phyloP scores from a whole-genome alignment of 192 early-diverging fungal species.

The Haplosporangium gracile region DNA sequence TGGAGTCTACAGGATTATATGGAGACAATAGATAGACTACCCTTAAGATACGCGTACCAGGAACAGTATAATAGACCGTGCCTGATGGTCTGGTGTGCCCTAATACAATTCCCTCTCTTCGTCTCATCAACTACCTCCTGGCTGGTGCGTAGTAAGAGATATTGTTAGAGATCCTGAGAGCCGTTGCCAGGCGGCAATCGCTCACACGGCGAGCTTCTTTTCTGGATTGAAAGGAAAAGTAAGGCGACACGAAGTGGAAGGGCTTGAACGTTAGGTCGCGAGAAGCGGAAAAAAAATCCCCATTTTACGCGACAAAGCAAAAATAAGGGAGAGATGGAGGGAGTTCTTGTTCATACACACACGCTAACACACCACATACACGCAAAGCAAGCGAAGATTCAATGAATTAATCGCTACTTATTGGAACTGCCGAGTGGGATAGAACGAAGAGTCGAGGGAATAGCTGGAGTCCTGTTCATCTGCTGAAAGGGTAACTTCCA shows the following conservation, averaged over 20 bases:
- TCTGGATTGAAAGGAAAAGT: background rate
- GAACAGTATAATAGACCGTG: too few species aligned
- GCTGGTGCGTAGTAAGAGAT: background rate
- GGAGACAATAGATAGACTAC: too few species aligned
- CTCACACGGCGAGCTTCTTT: background rate
- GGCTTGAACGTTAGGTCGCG: background rate
- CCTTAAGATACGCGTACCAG: too few species aligned
- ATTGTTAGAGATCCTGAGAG: background rate
- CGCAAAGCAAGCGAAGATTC: too few species aligned
- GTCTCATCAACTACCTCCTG: too few species aligned
- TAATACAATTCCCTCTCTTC: too few species aligned
- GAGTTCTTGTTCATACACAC: too few species aligned
- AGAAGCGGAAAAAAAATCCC: background rate
- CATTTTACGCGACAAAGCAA: background rate
- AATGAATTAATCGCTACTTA: background rate
- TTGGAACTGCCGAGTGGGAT: background rate
- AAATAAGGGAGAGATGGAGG: background rate
- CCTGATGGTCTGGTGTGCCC: too few species aligned
- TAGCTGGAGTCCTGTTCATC: background rate
- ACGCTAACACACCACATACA: too few species aligned
- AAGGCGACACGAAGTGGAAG: background rate
- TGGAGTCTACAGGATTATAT: too few species aligned
- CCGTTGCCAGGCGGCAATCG: background rate
- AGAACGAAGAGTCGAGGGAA: background rate
- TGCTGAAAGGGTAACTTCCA: background rate